Evolutionary conservation across 257 asterid genomes (phyloP).

Genomic region (Nicotiana undulata): DNA sequence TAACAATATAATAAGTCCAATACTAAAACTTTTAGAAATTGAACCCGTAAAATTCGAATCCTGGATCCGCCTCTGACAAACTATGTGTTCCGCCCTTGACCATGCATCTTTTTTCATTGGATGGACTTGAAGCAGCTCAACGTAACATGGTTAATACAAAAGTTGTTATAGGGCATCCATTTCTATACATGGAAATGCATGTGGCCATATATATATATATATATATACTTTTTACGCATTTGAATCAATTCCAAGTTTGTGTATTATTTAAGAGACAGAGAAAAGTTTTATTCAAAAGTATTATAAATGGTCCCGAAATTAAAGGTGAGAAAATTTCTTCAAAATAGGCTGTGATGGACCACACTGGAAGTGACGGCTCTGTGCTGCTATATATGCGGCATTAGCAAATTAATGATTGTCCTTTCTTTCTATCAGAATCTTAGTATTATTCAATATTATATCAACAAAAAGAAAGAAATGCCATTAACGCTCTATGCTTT

Average conservation of each 20-base stretch:
- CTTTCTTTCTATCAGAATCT: neutral
- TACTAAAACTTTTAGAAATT: too few species aligned
- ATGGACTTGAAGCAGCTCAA: too few species aligned
- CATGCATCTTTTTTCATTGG: too few species aligned
- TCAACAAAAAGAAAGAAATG: neutral
- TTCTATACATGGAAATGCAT: neutral
- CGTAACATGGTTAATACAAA: too few species aligned
- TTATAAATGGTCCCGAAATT: neutral
- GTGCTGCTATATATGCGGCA: neutral
- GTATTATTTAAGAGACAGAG: neutral
- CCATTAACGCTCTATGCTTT: neutral
- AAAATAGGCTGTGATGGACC: slow-evolving; percentile 1
- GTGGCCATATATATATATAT: neutral
- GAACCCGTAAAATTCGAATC: too few species aligned
- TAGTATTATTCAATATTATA: neutral
- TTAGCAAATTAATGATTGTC: neutral
- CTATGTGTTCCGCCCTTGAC: too few species aligned
- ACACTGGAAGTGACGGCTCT: neutral
- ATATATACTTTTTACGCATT: neutral
- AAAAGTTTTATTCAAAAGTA: neutral
- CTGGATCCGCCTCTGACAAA: too few species aligned
- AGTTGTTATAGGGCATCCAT: too few species aligned
- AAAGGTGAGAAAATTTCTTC: neutral
- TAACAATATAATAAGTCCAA: too few species aligned
- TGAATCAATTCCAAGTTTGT: neutral